Conservation (phyloP, 805 yeast species). For the Wickerhamomyces ciferrii region DNA sequence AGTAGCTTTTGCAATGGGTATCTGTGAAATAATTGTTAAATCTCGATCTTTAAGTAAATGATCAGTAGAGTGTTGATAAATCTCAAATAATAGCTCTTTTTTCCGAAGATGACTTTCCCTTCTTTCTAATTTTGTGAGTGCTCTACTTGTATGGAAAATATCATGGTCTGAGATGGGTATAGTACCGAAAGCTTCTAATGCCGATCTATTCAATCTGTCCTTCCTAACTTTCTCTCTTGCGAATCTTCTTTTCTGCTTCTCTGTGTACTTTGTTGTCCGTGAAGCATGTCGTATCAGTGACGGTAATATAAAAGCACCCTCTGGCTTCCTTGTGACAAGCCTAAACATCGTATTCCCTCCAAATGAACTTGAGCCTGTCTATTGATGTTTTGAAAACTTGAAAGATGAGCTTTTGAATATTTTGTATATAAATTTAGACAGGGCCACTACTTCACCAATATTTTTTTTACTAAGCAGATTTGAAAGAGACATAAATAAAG, state of each 20-base stretch:
- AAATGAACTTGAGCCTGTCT: background rate
- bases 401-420: background rate
- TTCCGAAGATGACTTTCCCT: background rate
- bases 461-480: no score
- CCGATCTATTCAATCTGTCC: background rate
- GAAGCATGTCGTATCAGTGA: background rate
- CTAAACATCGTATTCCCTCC: no score
- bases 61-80: background rate
- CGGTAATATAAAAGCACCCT: background rate
- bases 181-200: background rate
- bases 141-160: background rate
- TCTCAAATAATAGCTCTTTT: background rate
- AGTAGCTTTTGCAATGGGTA: background rate
- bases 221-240: background rate
- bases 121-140: background rate
- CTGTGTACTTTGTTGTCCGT: background rate
- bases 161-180: background rate
- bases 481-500: no score
- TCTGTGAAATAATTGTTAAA: background rate
- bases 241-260: background rate
- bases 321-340: background rate
- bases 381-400: background rate
- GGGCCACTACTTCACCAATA: conserved; percentile 20
- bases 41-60: background rate
- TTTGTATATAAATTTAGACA: conserved; percentile 13